Evolutionary conservation across 805 yeast genomes (phyloP).

Genomic region (baker's yeast (Saccharomyces cerevisiae)): DNA sequence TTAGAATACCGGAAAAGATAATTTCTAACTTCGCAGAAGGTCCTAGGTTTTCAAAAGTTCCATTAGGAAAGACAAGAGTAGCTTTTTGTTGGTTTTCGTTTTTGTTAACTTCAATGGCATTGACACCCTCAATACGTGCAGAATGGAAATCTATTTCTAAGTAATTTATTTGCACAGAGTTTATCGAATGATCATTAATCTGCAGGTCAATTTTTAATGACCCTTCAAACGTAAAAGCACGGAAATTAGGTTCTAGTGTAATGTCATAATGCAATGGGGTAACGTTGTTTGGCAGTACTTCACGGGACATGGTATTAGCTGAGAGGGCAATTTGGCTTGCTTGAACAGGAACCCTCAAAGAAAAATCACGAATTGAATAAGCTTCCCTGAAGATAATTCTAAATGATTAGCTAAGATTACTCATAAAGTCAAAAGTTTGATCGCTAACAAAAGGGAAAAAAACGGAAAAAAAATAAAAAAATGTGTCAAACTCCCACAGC

Average conservation of each 20-base stretch:
- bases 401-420: not conserved
- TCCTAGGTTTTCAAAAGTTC: conserved; percentile 28
- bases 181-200: conserved; percentile 39
- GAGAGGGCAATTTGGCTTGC: conserved; percentile 4
- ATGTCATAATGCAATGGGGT: conserved; percentile 68
- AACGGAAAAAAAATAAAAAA: not conserved
- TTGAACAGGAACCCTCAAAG: not conserved
- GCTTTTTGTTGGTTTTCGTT: conserved; percentile 55
- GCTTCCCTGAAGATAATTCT: not conserved
- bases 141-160: conserved; percentile 56
- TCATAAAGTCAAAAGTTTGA: not conserved
- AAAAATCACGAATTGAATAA: not conserved
- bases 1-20: conserved; percentile 53
- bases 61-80: conserved; percentile 45
- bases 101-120: conserved; percentile 35
- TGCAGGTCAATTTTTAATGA: conserved; percentile 44
- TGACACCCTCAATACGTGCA: conserved; percentile 34
- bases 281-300: conserved; percentile 51
- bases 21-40: conserved; percentile 40
- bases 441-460: not conserved
- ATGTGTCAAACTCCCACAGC: not conserved
- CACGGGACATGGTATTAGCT: conserved; percentile 22
- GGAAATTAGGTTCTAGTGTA: conserved; percentile 51
- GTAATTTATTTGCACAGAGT: conserved; percentile 48
- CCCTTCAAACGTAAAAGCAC: conserved; percentile 52